These are phyloP conservation scores for Biscutella laevigata DNA, from an alignment of 441 rosid genomes.

Conservation along the genomic window DNA sequence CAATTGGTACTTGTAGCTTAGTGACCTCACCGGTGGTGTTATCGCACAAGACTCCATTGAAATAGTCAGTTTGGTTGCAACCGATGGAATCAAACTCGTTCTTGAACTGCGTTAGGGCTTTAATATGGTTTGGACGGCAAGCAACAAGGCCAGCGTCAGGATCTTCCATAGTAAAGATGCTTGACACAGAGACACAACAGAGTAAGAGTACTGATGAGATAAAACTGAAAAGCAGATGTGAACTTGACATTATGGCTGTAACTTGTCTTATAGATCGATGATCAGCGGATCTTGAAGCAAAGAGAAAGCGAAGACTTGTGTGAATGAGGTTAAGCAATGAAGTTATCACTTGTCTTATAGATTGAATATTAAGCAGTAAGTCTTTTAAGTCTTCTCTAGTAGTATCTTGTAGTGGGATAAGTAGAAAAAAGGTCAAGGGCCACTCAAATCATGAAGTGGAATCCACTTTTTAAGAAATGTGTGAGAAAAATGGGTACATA, in stretches of 20 bases:
- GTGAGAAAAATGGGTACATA: too few species aligned
- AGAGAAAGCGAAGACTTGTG: too few species aligned
- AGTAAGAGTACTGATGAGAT: neutral
- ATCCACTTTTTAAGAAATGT: too few species aligned
- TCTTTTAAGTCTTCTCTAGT: too few species aligned
- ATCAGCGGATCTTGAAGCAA: too few species aligned
- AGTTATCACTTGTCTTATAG: neutral
- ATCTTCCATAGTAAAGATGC: neutral
- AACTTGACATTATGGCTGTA: too few species aligned
- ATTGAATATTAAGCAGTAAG: too few species aligned
- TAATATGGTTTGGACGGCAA: neutral
- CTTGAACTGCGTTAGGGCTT: neutral
- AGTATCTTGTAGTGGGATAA: too few species aligned
- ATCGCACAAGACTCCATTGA: neutral
- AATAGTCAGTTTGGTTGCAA: neutral
- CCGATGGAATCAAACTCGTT: neutral
- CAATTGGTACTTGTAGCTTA: neutral
- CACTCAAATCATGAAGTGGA: too few species aligned
- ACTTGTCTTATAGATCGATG: too few species aligned
- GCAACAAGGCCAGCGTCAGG: neutral
- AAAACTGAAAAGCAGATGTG: neutral
- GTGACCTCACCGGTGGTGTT: neutral
- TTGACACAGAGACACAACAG: neutral
- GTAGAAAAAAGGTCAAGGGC: too few species aligned
- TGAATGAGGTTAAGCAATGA: neutral